Percentiles rank a stretch among this genome's conserved stretches.
These are phyloP conservation scores for Marasmius sp. DNA, from an alignment of 1,284 basidiomycete genomes.

Conservation along the genomic window DNA sequence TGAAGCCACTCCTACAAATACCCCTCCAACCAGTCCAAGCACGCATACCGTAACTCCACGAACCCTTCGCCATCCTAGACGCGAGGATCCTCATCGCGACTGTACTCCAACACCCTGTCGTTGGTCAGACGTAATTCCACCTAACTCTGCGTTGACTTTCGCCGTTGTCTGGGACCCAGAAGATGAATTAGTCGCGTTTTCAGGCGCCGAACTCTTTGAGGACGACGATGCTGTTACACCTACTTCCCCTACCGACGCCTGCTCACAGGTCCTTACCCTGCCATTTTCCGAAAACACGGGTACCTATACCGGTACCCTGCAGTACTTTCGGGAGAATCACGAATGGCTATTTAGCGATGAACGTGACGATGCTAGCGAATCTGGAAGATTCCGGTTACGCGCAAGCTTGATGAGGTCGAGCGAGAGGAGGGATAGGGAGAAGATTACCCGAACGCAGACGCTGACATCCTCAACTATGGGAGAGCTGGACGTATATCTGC, in stretches of 20 bases:
- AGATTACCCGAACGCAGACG: conserved; percentile 19
- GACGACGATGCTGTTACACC: conserved; percentile 20
- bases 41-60: not conserved
- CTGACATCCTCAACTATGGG: conserved; percentile 33
- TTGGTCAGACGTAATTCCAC: conserved; percentile 58
- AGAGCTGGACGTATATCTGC: conserved; percentile 33
- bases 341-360: conserved; percentile 17
- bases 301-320: conserved; percentile 19
- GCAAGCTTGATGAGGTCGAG: not conserved
- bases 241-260: conserved; percentile 24
- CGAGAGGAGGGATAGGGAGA: not conserved
- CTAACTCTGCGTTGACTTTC: conserved; percentile 54
- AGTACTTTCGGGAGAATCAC: conserved; percentile 27
- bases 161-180: conserved; percentile 59
- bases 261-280: conserved; percentile 38
- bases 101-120: conserved; percentile 19
- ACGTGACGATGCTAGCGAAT: not conserved
- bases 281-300: conserved; percentile 16
- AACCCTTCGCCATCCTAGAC: not conserved
- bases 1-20: not conserved
- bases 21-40: not conserved
- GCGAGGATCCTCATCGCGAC: too few species aligned
- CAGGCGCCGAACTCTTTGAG: conserved; percentile 46
- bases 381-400: not conserved
- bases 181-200: conserved; percentile 57